A percentile compares a stretch with the other conserved stretches of the same genome.
Conservation (phyloP, 2,329 filamentous ascomycete genomes). For the Claviceps africana region DNA sequence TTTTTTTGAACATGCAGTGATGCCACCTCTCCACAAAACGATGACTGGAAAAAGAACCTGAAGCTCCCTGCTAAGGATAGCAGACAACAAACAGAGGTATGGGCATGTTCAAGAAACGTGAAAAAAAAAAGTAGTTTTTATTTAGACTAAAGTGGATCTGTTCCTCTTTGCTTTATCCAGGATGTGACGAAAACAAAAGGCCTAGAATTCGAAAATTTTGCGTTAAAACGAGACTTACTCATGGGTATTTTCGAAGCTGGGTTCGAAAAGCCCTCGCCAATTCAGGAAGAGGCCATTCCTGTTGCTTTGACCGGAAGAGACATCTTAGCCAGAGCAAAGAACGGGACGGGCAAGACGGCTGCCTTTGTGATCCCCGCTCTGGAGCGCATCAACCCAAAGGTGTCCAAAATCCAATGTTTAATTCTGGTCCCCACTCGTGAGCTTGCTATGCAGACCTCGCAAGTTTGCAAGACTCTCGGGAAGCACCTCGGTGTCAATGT, state of each 20-base stretch:
- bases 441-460: slow-evolving; percentile 92
- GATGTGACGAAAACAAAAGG: slow-evolving; percentile 98
- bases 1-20: slow-evolving; percentile 28
- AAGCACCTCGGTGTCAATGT: slow-evolving; percentile 96
- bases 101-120: slow-evolving; percentile 5
- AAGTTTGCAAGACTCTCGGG: slow-evolving; percentile 96
- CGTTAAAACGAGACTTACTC: slow-evolving; percentile 83
- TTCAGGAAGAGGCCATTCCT: slow-evolving; percentile 97
- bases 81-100: slow-evolving; percentile 68
- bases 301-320: slow-evolving; percentile 91
- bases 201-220: slow-evolving; percentile 94
- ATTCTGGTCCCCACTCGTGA: slow-evolving; percentile 95
- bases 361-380: slow-evolving; percentile 94
- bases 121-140: not conserved
- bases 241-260: slow-evolving; percentile 99
- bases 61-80: slow-evolving; percentile 61
- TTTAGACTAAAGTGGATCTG: slow-evolving; percentile 7
- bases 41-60: slow-evolving; percentile 62
- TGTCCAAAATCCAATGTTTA: slow-evolving; percentile 88
- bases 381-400: slow-evolving; percentile 92
- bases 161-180: slow-evolving; percentile 28
- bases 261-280: slow-evolving; percentile 96
- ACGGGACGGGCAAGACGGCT: slow-evolving; percentile 95
- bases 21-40: slow-evolving; percentile 28
- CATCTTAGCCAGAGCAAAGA: slow-evolving; percentile 92